These are phyloP conservation scores for Helotiales sp. DNA, from an alignment of 2,329 filamentous ascomycete species.

Conservation along the genomic window DNA sequence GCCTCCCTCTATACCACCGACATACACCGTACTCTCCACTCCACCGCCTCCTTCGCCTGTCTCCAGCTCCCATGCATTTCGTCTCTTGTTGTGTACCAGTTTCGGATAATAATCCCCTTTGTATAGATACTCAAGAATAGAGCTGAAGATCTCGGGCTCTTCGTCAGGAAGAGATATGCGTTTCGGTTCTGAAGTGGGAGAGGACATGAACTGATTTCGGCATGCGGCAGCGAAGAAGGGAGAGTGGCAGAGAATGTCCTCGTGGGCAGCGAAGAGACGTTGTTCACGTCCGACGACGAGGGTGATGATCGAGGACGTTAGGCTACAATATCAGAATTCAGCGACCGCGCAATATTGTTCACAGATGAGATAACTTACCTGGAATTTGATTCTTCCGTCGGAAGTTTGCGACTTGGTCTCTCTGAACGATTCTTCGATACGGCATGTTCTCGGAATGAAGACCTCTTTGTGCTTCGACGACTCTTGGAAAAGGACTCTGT, in stretches of 20 bases:
- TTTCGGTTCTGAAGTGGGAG: conserved; percentile 58
- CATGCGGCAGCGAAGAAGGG: conserved; percentile 74
- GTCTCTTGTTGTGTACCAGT: conserved; percentile 77
- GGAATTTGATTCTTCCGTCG: conserved; percentile 28
- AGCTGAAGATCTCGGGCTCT: conserved; percentile 87
- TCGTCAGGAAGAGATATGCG: conserved; percentile 81
- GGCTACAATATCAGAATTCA: conserved; percentile 38
- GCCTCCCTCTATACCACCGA: conserved; percentile 62
- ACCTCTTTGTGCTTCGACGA: conserved; percentile 27
- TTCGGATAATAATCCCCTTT: conserved; percentile 92
- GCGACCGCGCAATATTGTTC: conserved; percentile 10
- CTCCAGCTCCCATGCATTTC: conserved; percentile 82
- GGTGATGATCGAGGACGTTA: conserved; percentile 73
- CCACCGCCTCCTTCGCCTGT: conserved; percentile 57
- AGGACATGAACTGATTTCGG: conserved; percentile 62
- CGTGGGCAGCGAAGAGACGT: conserved; percentile 87
- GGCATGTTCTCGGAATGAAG: conserved; percentile 37
- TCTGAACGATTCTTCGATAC: conserved; percentile 36
- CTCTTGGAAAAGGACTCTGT: conserved; percentile 35
- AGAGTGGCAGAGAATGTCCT: conserved; percentile 77
- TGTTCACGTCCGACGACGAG: conserved; percentile 78
- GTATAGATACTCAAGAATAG: conserved; percentile 78
- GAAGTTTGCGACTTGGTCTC: conserved; percentile 27
- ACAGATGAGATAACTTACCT: conserved; percentile 23
- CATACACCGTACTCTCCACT: conserved; percentile 68